Base-by-base conservation (phyloP, 306 rosid genomes). In the Sechiopsis laciniata region DNA sequence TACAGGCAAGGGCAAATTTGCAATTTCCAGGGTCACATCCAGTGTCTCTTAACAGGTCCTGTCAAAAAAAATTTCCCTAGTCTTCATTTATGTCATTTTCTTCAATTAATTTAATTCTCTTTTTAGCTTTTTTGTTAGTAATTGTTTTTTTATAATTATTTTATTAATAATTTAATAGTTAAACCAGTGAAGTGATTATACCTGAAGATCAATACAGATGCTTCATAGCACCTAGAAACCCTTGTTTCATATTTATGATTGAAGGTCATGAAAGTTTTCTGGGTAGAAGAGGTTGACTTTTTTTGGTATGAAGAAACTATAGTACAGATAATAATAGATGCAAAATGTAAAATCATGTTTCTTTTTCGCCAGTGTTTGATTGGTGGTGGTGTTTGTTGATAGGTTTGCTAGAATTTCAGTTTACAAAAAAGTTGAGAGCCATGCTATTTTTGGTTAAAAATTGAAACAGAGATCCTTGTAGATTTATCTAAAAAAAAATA, bases 1-100 rank as follows among this genome's bases (percentile, higher is more conserved):
- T 86, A 80, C 90, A 93, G 98, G 81, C 78, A 71, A 87, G 96
- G 85, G 96, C 91, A 79, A 85, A 80, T 74, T 55, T 89, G 61
- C 96, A 85, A 74, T 93, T 93, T 75, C 98, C 98, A 9, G 98
- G 98, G 54, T 93, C 98, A 10, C 97, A 93, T 72, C 98, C 98
- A 74, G 97, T 90, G 74, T 93, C 98, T 82, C 93, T 93, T 55
- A 83, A 85, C 96, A 88, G 96, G 98, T 93, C 74, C 26, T 58
- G 54, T 54, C 78, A 5, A 67, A 42, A 8, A 64, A 16, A n/a
- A 22, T 55, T 42, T 51, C 35, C 21, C 50, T 73, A 62, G 2
- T 74, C 68, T 75, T 55, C 42, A 46, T 42, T 46, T 65, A 22
- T 59, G 1, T 54, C 35, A 48, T 74, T 76, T 59, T 79, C 19